Evolutionary conservation across 805 yeast genomes (phyloP).

Genomic region (Metschnikowia santaceciliae): DNA sequence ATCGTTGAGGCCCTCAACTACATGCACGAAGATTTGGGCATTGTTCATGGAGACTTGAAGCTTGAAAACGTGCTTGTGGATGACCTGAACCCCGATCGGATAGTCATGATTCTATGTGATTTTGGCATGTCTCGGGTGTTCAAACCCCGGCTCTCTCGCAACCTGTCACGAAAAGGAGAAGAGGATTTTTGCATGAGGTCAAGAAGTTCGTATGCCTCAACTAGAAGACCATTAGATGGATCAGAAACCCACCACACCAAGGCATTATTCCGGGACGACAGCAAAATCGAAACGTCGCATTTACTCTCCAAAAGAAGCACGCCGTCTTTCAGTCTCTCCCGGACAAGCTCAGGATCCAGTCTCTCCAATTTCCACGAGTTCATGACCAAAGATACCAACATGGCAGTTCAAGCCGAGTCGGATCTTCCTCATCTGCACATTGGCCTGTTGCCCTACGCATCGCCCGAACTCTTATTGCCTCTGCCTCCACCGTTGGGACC

Average conservation of each 20-base stretch:
- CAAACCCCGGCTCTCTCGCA: slow-evolving; percentile 25
- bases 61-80: slow-evolving; percentile 74
- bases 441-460: slow-evolving; percentile 89
- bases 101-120: slow-evolving; percentile 66
- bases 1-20: slow-evolving; percentile 57
- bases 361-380: slow-evolving; percentile 15
- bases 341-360: slow-evolving; percentile 8
- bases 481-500: slow-evolving; percentile 61
- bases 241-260: slow-evolving; percentile 25
- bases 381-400: slow-evolving; percentile 10
- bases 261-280: slow-evolving; percentile 27
- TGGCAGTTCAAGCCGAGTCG: slow-evolving; percentile 27
- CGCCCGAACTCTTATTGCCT: slow-evolving; percentile 76
- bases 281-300: slow-evolving; percentile 30
- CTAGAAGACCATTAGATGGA: slow-evolving; percentile 34
- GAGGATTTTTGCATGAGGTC: slow-evolving; percentile 23
- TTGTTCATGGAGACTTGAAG: slow-evolving; percentile 82
- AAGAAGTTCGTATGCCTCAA: slow-evolving; percentile 30
- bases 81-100: slow-evolving; percentile 34
- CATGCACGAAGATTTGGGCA: slow-evolving; percentile 50
- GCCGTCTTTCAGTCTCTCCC: slow-evolving; percentile 15
- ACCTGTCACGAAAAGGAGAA: slow-evolving; percentile 13
- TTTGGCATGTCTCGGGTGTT: slow-evolving; percentile 72
- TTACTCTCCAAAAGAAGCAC: slow-evolving; percentile 29
- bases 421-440: slow-evolving; percentile 62